Evolutionary conservation across 2,329 filamentous ascomycete species (phyloP), one percentile per base, ranked within the genome.

Genomic region (Fusarium sp.): DNA sequence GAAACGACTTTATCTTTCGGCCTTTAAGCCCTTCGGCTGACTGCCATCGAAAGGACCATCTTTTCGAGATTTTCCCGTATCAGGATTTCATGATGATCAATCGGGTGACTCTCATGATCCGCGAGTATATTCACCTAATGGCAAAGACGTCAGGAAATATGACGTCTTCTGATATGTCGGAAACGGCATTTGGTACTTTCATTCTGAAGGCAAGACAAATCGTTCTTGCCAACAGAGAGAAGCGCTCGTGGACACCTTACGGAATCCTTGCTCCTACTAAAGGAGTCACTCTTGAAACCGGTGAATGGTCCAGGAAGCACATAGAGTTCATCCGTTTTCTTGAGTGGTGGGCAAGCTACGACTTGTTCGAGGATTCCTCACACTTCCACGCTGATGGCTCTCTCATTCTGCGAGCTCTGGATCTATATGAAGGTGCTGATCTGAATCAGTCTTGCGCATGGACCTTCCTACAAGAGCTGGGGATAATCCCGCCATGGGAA

Each of bases 401-500:
- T 9, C 81, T 89, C 18, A 86, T 96, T 40, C 80, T 96, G 42
- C 88, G 90, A 25, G 86, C 88, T 13, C 82, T 90, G 2, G 86
- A 85, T 2, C 84, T 91, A 60, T 96, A 96, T 77, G 75, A 81
- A 10, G 83, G 88, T 11, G 82, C 81, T 9, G 43, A 64, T 15
- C 73, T 84, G 23, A 81, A 86, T 53, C 80, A 81, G 56, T 82
- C 90, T 42, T 84, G 85, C 30, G 79, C 83, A 19, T 91, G 89
- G 86, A 86, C 89, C 2, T 94, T 95, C 71, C 82, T 96, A 35
- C 92, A 95, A 77, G 94, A 96, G 79, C 85, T 95, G 44, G 93
- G 93, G 16, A 89, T 90, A 60, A 87, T 94, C 46, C 83, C 88
- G 12, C 92, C 93, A 0, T 94, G 91, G 88, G 92, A 95, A 75